Percentiles rank a stretch among this genome's conserved stretches.
phyloP scores from a whole-genome alignment of 2,329 filamentous ascomycete genomes.

The Fusarium temperatum region DNA sequence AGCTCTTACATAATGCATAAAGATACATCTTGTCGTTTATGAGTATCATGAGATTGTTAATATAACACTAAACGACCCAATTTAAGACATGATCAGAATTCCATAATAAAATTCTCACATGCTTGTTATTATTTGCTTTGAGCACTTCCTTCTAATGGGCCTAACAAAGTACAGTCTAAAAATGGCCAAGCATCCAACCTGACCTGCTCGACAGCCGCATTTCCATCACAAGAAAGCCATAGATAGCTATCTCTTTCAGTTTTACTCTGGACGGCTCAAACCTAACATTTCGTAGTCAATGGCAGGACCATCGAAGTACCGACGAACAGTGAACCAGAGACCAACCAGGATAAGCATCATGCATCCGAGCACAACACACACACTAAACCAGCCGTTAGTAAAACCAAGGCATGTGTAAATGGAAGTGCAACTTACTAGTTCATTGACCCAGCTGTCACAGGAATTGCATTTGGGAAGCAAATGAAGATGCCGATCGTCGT shows the following conservation, averaged over 20 bases:
- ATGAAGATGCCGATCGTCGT: background rate
- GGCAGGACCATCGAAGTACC: background rate
- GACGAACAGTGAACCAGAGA: background rate
- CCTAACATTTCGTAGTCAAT: background rate
- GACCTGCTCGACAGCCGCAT: background rate
- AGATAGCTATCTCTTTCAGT: accelerated
- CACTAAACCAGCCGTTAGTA: background rate
- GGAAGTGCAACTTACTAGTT: background rate
- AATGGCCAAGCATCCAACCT: accelerated
- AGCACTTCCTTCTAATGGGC: background rate
- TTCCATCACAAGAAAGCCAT: background rate
- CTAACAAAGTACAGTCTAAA: background rate
- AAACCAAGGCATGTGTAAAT: accelerated
- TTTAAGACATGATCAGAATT: accelerated
- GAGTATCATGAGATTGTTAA: accelerated
- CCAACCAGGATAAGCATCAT: background rate
- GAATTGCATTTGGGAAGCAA: background rate
- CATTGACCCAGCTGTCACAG: background rate
- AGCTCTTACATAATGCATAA: background rate
- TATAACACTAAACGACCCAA: background rate
- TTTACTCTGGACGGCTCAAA: background rate
- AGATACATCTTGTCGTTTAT: background rate
- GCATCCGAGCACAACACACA: background rate
- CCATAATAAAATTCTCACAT: background rate
- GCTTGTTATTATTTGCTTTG: background rate